Base-by-base conservation (phyloP, 1,284 basidiomycete species). In the Malassezia obtusa region DNA sequence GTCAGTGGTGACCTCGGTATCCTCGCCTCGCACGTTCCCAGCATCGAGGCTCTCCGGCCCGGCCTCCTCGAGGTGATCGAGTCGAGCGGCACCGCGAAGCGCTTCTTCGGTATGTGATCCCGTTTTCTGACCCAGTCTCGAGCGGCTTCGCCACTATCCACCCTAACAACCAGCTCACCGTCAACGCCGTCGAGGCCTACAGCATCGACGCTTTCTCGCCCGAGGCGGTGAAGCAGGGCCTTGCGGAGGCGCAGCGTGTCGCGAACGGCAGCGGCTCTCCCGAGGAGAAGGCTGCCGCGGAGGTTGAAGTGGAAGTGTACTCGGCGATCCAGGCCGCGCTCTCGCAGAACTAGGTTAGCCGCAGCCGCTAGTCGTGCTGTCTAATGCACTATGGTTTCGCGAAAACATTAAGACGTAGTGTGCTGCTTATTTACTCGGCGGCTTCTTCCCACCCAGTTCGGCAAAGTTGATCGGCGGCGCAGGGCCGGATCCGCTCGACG, bases 141-240 rank as follows among this genome's bases (percentile, higher is more conserved):
- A 86, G 88, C 61, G 94, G 94, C 57, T 96, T 99, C 75, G 92
- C 94, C 52, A 95, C 87, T 57, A 88, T 99, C 46, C 94, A 98
- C 78, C 88, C 89, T 47, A 90, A 91, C 80, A 99, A 96, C 82
- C 84, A 82, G 67, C 80, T 98, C 57, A 95, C 92, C 39, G 86
- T 98, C 76, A 98, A 98, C 78, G 89, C 86, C 59, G 85, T 98
- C 50, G 94, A 98, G 80, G 94, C 87, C 59, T 92, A 90, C 68
- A 84, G 88, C 40, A 79, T 99, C 31, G 90, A 94, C 59, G 80
- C 84, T 50, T 96, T 94, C 77, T 91, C 89, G 2, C 64, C 80
- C 19, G 89, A 92, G 91, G 87, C 87, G 65, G 81, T 96, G 66
- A 87, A 89, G 64, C 78, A 84, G 33, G 89, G 88, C 74, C 82